Evolutionary conservation across 176 grass and related monocot species (phyloP), one percentile per base, ranked within the genome.

Genomic region (Carex kokanica): DNA sequence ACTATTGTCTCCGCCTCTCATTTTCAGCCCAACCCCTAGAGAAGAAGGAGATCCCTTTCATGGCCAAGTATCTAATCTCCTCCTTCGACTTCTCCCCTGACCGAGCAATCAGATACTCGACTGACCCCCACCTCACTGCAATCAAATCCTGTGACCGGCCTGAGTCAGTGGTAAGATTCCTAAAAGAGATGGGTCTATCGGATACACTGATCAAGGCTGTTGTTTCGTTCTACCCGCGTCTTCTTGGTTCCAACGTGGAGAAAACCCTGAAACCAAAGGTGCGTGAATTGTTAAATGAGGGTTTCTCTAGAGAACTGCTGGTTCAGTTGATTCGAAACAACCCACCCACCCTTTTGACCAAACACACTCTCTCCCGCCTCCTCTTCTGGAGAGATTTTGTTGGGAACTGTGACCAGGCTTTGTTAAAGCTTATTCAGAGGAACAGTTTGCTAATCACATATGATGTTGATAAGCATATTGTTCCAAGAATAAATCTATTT

Each of bases 321-420:
- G 29, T 81, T 61, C 78, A 61, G 60, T 64, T 81, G 18, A 64
- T 81, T 21, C 56, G 34, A 6, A 27, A 40, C 58, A 81, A 27
- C 8, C 78, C 78, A 0, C 0, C 1, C 0, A 0, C 31, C 16
- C 55, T 80, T 80, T 38, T 2, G 3, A 2, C 4, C 17, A 80
- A 61, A 3, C 11, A 10, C 55, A 24, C 29, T 45, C 56, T 25
- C 1, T 49, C 58, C 5, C 57, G 5, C 2, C 78, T 81, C 17
- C 78, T 6, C 3, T 81, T 81, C 57, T 81, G 79, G 79, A 81
- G 34, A 81, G 56, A 43, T 62, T 81, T 81, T 64, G 1, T 81
- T 27, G 56, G 31, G 0, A 81, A 43, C 0, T 3, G 13, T 36
- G 56, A 81, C 3, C 18, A 64, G 29, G 57, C 0, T 25, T 69